A percentile compares a stretch with the other conserved stretches of the same genome.
phyloP scores from a whole-genome alignment of 164 flowering plant species.

The Nymphaea thermarum region DNA sequence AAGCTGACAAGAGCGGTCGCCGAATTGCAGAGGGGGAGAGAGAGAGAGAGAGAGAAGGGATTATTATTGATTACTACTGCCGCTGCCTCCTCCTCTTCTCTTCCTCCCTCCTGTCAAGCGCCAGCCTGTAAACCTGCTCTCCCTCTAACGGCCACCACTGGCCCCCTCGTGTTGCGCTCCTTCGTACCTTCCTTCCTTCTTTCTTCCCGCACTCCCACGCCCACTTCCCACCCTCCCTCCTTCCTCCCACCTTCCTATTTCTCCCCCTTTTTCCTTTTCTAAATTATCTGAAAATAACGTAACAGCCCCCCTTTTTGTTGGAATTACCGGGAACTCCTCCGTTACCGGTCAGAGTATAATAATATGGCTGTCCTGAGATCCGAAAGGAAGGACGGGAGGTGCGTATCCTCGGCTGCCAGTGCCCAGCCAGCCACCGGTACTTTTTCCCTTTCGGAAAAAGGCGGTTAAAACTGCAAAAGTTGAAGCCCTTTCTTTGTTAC shows the following conservation, averaged over 20 bases:
- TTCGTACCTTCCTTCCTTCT: neutral
- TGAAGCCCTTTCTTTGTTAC: too few relatives aligned
- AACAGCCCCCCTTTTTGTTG: too few relatives aligned
- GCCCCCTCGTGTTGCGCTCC: neutral
- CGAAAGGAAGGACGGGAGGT: too few relatives aligned
- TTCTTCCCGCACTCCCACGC: neutral
- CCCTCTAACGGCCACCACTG: neutral
- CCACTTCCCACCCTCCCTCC: neutral
- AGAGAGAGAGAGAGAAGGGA: too few relatives aligned
- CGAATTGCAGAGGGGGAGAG: constrained; percentile 48
- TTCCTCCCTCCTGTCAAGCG: constrained; percentile 31
- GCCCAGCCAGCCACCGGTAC: too few relatives aligned
- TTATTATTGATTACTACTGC: constrained; percentile 26
- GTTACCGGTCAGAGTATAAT: too few relatives aligned
- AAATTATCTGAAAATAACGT: too few relatives aligned
- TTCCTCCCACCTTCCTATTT: neutral
- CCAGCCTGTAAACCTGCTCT: constrained; percentile 55
- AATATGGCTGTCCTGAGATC: too few relatives aligned
- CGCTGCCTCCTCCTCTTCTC: constrained; percentile 13
- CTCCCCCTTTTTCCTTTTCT: neutral
- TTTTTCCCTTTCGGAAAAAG: too few relatives aligned
- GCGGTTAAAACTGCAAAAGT: too few relatives aligned
- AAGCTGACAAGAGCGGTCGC: constrained; percentile 21
- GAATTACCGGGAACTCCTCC: too few relatives aligned
- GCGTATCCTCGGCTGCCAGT: too few relatives aligned